Evolutionary conservation across 1,284 basidiomycete species (phyloP), one percentile per base, ranked within the genome.

Genomic region (Trichosporon faecale): DNA sequence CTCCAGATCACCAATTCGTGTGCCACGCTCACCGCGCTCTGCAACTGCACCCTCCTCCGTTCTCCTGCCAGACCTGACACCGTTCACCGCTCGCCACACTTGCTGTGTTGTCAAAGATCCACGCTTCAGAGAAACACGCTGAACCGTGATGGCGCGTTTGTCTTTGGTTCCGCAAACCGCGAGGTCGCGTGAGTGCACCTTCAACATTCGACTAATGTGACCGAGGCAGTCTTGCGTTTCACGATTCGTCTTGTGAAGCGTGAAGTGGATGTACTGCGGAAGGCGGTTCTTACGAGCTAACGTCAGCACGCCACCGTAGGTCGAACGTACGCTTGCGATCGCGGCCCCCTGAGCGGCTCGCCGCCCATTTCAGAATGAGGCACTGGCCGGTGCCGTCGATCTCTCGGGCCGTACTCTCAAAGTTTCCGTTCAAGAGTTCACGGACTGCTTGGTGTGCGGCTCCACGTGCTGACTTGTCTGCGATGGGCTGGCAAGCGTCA

Each of bases 121-220:
- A 16, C 97, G 87, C 70, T 90, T 89, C 16, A 98, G 82, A 7
- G 93, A 91, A 12, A 98, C 94, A 0, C 94, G 88, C 81, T 99
- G 97, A 1, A 94, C 90, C 0, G 96, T 99, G 5, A 98, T 93
- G 0, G 94, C 96, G 55, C 97, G 91, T 82, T 98, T 99, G 84
- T 99, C 97, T 81, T 99, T 99, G 2, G 97, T 99, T 0, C 97
- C 97, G 5, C 95, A 94, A 14, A 96, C 91, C 18, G 90, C 89
- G 3, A 99, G 85, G 76, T 96, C 93, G 80, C 91, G 93, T 66
- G 88, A 81, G 44, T 86, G 89, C 77, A 90, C 87, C 69, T 91
- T 90, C 29, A 99, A 86, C 55, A 89, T 87, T 14, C 93, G 89
- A 12, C 91, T 87, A 40, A 98, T 84, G 76, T 95, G 87, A 0